Conservation (phyloP, 306 rosid species). For the Acacia confusa region DNA sequence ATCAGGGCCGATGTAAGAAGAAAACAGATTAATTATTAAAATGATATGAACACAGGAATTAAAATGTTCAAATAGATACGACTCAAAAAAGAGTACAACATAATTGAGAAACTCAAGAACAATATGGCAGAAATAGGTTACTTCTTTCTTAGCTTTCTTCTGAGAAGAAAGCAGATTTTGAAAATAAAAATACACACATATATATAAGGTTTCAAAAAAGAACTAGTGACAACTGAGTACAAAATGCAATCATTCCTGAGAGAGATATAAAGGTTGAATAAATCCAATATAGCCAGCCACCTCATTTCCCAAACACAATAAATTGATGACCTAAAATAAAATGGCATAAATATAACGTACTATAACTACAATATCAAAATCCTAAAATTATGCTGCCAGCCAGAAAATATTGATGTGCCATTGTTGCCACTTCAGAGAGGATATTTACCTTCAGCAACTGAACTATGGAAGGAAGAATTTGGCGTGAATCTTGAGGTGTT, state of each 20-base stretch:
- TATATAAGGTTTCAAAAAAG: neutral
- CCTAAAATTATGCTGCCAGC: neutral
- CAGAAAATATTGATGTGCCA: neutral
- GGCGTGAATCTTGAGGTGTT: conserved; percentile 95
- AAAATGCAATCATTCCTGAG: neutral
- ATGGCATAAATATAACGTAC: neutral
- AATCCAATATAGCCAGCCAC: neutral
- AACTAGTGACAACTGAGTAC: neutral
- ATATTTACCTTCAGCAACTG: conserved; percentile 76
- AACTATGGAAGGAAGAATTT: conserved; percentile 92
- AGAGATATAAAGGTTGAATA: neutral
- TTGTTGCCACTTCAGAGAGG: conserved; percentile 17
- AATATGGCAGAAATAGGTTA: neutral
- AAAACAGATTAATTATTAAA: neutral
- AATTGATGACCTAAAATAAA: neutral
- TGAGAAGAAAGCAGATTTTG: neutral
- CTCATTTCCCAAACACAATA: neutral
- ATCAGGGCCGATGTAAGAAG: neutral
- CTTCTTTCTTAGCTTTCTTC: neutral
- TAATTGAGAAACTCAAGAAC: neutral
- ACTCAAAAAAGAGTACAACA: neutral
- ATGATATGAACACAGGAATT: neutral
- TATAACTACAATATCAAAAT: neutral
- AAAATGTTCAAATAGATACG: neutral
- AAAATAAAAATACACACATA: neutral